phyloP scores from a whole-genome alignment of 495 filamentous ascomycete species.

The Endocarpon pusillum region DNA sequence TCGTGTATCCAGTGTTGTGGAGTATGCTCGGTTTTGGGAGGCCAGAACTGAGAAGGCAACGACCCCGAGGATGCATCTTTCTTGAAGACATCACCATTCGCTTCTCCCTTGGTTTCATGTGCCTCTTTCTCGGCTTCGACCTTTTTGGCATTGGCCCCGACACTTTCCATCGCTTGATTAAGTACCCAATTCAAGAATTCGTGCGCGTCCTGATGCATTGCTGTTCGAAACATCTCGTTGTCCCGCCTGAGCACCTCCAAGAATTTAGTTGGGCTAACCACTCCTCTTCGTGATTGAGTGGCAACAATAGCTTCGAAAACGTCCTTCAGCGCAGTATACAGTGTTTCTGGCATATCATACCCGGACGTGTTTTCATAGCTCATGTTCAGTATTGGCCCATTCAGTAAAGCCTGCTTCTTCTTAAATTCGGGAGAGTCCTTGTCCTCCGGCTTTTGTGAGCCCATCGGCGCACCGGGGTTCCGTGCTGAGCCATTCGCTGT shows the following conservation, averaged over 20 bases:
- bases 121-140: slow-evolving; percentile 27
- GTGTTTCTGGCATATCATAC: slow-evolving; percentile 87
- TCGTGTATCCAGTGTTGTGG: slow-evolving; percentile 90
- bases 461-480: slow-evolving; percentile 30
- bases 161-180: slow-evolving; percentile 90
- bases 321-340: slow-evolving; percentile 88
- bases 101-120: slow-evolving; percentile 23
- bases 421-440: slow-evolving; percentile 85
- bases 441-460: slow-evolving; percentile 54
- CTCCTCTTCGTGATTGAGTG: slow-evolving; percentile 66
- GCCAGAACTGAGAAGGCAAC: slow-evolving; percentile 25
- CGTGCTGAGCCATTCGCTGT: slow-evolving; percentile 26
- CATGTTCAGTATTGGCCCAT: slow-evolving; percentile 68
- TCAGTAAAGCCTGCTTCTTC: slow-evolving; percentile 83
- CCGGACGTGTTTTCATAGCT: slow-evolving; percentile 59
- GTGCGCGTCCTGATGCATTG: slow-evolving; percentile 97
- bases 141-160: slow-evolving; percentile 63
- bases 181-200: slow-evolving; percentile 89
- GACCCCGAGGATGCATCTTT: slow-evolving; percentile 24
- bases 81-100: slow-evolving; percentile 13
- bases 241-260: slow-evolving; percentile 83
- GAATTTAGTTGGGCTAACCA: slow-evolving; percentile 85
- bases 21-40: slow-evolving; percentile 17
- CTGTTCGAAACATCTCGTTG: slow-evolving; percentile 91
- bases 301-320: slow-evolving; percentile 86